Conservation (phyloP, 2,329 filamentous ascomycete genomes). For the Teratosphaeriaceae sp. region DNA sequence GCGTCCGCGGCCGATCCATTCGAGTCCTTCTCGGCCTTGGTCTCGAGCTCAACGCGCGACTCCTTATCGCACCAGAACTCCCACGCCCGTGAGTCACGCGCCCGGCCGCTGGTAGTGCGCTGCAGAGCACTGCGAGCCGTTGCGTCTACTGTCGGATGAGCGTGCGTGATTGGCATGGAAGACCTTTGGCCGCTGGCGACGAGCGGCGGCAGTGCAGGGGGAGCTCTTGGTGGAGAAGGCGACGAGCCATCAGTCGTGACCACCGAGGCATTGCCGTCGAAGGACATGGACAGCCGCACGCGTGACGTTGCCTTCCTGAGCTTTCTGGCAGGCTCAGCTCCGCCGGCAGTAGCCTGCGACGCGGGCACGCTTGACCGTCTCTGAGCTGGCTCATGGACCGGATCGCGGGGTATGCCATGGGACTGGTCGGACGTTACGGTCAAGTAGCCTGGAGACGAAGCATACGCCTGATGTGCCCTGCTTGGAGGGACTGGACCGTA, state of each 20-base stretch:
- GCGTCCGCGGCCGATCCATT: slow-evolving; percentile 74
- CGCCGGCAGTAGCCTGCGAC: background rate
- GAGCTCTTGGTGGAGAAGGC: slow-evolving; percentile 55
- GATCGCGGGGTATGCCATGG: no score
- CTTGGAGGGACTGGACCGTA: no score
- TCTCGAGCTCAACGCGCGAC: slow-evolving; percentile 67
- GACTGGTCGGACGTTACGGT: no score
- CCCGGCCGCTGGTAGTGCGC: slow-evolving; percentile 59
- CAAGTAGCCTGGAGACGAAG: no score
- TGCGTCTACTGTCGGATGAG: slow-evolving; percentile 27
- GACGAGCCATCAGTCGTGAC: slow-evolving; percentile 62
- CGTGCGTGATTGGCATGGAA: slow-evolving; percentile 25
- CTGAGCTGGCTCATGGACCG: no score
- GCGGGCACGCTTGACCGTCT: no score
- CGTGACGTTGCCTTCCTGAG: slow-evolving; percentile 38
- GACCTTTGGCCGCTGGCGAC: slow-evolving; percentile 36
- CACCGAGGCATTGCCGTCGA: slow-evolving; percentile 87
- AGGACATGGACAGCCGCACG: slow-evolving; percentile 72
- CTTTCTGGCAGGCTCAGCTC: background rate
- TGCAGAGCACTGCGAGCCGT: slow-evolving; percentile 21
- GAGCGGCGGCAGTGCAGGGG: slow-evolving; percentile 19
- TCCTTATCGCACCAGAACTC: slow-evolving; percentile 84
- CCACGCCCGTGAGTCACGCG: slow-evolving; percentile 83
- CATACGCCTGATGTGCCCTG: no score
- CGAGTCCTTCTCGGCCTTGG: slow-evolving; percentile 73